Evolutionary conservation across 2,329 filamentous ascomycete species (phyloP), one percentile per base, ranked within the genome.

Genomic region (Xylaria sp.): DNA sequence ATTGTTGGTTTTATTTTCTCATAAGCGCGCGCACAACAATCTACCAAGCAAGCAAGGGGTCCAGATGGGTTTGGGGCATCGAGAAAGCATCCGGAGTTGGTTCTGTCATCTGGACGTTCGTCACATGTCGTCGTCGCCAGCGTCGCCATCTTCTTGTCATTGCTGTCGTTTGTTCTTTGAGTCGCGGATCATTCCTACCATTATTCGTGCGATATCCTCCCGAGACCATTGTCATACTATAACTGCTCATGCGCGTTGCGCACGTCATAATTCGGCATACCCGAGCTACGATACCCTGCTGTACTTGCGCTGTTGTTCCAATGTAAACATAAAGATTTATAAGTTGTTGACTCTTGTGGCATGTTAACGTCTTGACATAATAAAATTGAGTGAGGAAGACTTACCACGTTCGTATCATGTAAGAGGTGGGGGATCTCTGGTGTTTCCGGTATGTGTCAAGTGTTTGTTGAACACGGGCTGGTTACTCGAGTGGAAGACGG

Each of bases 221-320:
- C 39, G 43, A 43, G 39, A 55, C 69, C 46, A 57, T 63, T 68
- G 63, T 70, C 60, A 63, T 70, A 63, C 39, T 63, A 65, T 63
- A 68, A 56, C 58, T 68, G 65, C 62, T 65, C 62, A 60, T 68
- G 50, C 41, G 63, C 60, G 60, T 70, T 70, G 66, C 62, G 55
- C 62, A 64, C 30, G 60, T 65, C 63, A 65, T 70, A 59, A 68
- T 66, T 68, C 50, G 62, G 66, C 65, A 68, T 46, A 68, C 52
- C 56, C 60, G 63, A 67, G 66, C 66, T 63, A 66, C 68, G 68
- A 70, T 70, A 70, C 68, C 68, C 68, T 68, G 58, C 66, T 66
- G 58, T 68, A 66, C 48, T 63, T 66, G 65, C 53, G 62, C 39
- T 62, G n/a, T 62, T 64, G 60, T 64, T 67, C 58, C 28, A 63